These are phyloP conservation scores for Emydomyces testavorans DNA, from an alignment of 2,329 filamentous ascomycete genomes.

Conservation along the genomic window DNA sequence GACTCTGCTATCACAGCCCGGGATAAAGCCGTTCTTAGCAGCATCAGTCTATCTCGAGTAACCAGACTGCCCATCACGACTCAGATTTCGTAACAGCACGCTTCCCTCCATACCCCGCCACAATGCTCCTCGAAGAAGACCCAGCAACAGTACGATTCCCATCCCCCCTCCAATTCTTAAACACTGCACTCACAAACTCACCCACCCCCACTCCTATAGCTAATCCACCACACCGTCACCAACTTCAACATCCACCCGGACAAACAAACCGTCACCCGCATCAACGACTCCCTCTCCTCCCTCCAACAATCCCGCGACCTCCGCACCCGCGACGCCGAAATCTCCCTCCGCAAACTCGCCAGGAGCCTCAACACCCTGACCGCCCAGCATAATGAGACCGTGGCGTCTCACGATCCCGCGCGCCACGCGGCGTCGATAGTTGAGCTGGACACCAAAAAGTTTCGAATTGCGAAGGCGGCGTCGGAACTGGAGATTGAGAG, in stretches of 20 bases:
- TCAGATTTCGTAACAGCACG: not conserved
- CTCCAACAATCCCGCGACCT: constrained; percentile 75
- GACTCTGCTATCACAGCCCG: no score
- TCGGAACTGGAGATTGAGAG: constrained; percentile 85
- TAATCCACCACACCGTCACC: constrained; percentile 79
- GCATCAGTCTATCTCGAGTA: not conserved
- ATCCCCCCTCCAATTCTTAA: constrained; percentile 1
- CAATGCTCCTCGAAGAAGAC: constrained; percentile 89
- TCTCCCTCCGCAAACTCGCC: constrained; percentile 57
- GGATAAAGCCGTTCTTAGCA: no score
- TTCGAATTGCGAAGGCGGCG: constrained; percentile 83
- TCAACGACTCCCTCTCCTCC: constrained; percentile 69
- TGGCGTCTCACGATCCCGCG: constrained; percentile 61
- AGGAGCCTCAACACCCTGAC: constrained; percentile 64
- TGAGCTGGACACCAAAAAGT: constrained; percentile 82
- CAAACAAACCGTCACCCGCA: constrained; percentile 69
- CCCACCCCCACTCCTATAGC: constrained; percentile 38
- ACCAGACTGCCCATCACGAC: not conserved
- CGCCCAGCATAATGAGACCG: constrained; percentile 65
- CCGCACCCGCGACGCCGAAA: constrained; percentile 59
- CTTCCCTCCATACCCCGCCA: constrained; percentile 29
- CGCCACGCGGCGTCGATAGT: constrained; percentile 76
- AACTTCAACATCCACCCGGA: constrained; percentile 95
- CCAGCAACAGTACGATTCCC: constrained; percentile 59
- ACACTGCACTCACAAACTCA: constrained; percentile 5